Conservation (phyloP, 305 asterid genomes). For the Fraxinus angustifolia region DNA sequence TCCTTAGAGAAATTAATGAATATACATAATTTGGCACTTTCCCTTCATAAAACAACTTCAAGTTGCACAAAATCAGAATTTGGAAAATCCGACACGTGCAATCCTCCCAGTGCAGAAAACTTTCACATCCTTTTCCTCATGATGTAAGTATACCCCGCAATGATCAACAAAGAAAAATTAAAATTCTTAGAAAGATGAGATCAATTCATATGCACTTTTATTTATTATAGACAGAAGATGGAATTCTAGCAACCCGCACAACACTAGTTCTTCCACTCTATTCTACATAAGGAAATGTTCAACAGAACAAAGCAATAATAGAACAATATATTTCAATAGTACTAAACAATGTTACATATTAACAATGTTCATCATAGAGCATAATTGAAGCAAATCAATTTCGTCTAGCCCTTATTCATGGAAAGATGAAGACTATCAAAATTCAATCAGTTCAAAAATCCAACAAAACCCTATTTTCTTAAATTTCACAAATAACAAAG, state of each 20-base stretch:
- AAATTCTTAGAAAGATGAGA: not conserved
- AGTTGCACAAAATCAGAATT: not conserved
- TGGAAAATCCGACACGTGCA: not conserved
- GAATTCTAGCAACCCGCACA: not conserved
- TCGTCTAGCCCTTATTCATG: not conserved
- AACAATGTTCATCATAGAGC: not conserved
- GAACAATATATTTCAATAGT: not conserved
- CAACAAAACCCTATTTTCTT: not conserved
- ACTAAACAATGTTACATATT: not conserved
- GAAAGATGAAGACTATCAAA: not conserved
- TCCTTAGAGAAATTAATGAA: not conserved
- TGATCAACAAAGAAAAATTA: not conserved
- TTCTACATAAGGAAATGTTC: not conserved
- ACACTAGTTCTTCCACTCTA: not conserved
- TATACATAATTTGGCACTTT: not conserved
- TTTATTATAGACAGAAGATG: not conserved
- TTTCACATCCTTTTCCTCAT: not conserved
- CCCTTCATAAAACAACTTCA: not conserved
- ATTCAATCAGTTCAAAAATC: not conserved
- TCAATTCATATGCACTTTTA: not conserved
- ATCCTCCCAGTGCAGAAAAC: not conserved
- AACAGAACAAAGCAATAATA: not conserved
- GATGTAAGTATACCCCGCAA: not conserved
- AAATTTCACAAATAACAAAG: not conserved
- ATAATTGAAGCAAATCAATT: not conserved